Evolutionary conservation across 371 early-diverging fungal species (phyloP).

Genomic region (Sporodiniella umbellata): DNA sequence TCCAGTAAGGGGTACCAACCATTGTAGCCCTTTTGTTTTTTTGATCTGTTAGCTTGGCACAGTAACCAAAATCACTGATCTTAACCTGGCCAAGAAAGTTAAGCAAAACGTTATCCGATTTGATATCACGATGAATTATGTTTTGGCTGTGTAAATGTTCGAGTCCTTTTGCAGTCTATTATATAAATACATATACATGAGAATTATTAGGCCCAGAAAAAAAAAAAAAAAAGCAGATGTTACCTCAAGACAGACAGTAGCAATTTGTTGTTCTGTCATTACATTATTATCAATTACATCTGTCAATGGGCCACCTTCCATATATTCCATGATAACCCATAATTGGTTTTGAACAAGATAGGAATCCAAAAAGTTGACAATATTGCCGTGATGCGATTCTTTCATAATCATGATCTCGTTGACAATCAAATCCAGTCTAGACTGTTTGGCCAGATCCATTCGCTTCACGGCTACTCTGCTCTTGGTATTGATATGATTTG

Average conservation of each 20-base stretch:
- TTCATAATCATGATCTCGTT: constrained; percentile 97
- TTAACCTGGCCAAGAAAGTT: constrained; percentile 81
- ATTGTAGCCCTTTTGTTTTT: constrained; percentile 78
- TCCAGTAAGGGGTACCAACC: constrained; percentile 95
- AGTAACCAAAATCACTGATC: constrained; percentile 90
- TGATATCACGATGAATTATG: constrained; percentile 92
- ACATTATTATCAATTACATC: constrained; percentile 93
- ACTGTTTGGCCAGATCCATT: constrained; percentile 92
- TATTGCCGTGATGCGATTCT: constrained; percentile 92
- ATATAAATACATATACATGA: no score
- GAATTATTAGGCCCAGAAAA: no score
- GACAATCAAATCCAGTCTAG: constrained; percentile 90
- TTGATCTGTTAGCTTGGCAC: constrained; percentile 78
- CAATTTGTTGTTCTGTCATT: constrained; percentile 88
- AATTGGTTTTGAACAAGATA: constrained; percentile 84
- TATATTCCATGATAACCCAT: constrained; percentile 98
- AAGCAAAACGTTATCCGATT: constrained; percentile 83
- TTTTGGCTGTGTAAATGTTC: constrained; percentile 76
- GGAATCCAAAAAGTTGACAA: constrained; percentile 93
- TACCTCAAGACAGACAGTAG: constrained; percentile 85
- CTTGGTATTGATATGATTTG: constrained; percentile 58
- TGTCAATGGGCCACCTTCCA: constrained; percentile 96
- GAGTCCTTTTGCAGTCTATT: constrained; percentile 61
- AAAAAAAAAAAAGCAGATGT: no score
- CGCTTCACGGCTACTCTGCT: constrained; percentile 91